These are phyloP conservation scores for Penicillium alfredii DNA, from an alignment of 495 filamentous ascomycete species.

Conservation along the genomic window DNA sequence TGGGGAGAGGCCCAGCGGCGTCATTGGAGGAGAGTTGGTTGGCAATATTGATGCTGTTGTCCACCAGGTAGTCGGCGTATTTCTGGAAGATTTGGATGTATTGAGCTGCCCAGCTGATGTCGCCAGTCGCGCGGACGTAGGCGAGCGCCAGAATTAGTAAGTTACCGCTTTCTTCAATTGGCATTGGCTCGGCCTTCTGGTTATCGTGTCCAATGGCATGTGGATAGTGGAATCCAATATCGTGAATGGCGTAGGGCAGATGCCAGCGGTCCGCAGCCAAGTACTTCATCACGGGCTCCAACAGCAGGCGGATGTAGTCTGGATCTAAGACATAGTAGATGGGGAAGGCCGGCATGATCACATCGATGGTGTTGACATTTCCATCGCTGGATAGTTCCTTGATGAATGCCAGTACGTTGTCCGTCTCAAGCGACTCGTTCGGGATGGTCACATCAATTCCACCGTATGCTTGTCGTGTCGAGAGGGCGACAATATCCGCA, in stretches of 20 bases:
- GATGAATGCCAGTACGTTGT: slow-evolving; percentile 42
- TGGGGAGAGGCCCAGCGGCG: slow-evolving; percentile 42
- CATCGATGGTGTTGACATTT: slow-evolving; percentile 49
- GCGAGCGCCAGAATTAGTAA: slow-evolving; percentile 40
- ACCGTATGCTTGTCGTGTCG: slow-evolving; percentile 45
- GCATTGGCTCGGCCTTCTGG: slow-evolving; percentile 41
- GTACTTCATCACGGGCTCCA: slow-evolving; percentile 47
- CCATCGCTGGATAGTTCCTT: slow-evolving; percentile 50
- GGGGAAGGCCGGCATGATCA: slow-evolving; percentile 46
- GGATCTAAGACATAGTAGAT: slow-evolving; percentile 46
- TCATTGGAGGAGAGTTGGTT: slow-evolving; percentile 53
- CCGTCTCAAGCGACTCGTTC: slow-evolving; percentile 35
- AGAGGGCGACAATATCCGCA: slow-evolving; percentile 42
- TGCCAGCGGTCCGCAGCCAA: slow-evolving; percentile 41
- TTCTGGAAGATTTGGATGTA: slow-evolving; percentile 31
- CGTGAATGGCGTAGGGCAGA: slow-evolving; percentile 41
- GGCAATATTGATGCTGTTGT: slow-evolving; percentile 42
- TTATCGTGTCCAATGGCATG: slow-evolving; percentile 45
- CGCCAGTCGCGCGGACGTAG: slow-evolving; percentile 38
- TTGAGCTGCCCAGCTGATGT: slow-evolving; percentile 29
- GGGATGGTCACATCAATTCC: slow-evolving; percentile 44
- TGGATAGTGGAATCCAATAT: slow-evolving; percentile 43
- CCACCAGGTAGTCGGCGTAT: slow-evolving; percentile 50
- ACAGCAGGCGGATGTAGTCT: slow-evolving; percentile 42
- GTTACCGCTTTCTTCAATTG: slow-evolving; percentile 44